These are phyloP conservation scores for Endoconidiophora polonica DNA, from an alignment of 2,329 filamentous ascomycete species.

Conservation along the genomic window DNA sequence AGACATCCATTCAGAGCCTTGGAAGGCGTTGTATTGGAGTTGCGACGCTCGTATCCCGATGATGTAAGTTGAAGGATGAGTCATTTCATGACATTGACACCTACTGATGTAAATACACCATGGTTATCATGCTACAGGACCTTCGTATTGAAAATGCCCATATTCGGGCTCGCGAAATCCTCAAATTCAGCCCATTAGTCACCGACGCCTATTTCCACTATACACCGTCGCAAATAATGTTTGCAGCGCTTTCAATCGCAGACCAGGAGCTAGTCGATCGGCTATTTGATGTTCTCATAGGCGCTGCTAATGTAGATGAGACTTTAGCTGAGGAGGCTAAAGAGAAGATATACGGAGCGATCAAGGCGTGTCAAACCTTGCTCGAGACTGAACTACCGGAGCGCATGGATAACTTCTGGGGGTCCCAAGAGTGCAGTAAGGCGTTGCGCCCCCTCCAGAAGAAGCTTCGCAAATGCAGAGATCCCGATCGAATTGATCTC, in stretches of 20 bases:
- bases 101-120: no score
- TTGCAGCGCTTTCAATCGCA: conserved; percentile 61
- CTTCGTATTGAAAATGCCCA: conserved; percentile 45
- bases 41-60: conserved; percentile 49
- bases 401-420: conserved; percentile 37
- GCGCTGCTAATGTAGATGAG: conserved; percentile 16
- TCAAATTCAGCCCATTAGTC: conserved; percentile 65
- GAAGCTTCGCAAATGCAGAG: conserved; percentile 57
- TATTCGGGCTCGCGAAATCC: conserved; percentile 50
- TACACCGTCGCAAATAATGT: conserved; percentile 84
- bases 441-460: conserved; percentile 42
- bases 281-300: conserved; percentile 15
- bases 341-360: conserved; percentile 32
- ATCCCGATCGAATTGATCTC: conserved; percentile 57
- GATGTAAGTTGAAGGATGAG: conserved; percentile 23
- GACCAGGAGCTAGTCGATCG: conserved; percentile 45
- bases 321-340: conserved; percentile 20
- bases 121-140: conserved; percentile 16
- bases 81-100: no score
- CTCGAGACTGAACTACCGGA: conserved; percentile 40
- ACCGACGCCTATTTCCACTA: conserved; percentile 97
- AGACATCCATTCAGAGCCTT: conserved; percentile 77
- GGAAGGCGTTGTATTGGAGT: conserved; percentile 72
- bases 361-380: conserved; percentile 36
- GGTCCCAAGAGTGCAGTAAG: conserved; percentile 29